These are phyloP conservation scores for Pinus tabuliformis DNA, from an alignment of 75 land plant species.

Conservation along the genomic window DNA sequence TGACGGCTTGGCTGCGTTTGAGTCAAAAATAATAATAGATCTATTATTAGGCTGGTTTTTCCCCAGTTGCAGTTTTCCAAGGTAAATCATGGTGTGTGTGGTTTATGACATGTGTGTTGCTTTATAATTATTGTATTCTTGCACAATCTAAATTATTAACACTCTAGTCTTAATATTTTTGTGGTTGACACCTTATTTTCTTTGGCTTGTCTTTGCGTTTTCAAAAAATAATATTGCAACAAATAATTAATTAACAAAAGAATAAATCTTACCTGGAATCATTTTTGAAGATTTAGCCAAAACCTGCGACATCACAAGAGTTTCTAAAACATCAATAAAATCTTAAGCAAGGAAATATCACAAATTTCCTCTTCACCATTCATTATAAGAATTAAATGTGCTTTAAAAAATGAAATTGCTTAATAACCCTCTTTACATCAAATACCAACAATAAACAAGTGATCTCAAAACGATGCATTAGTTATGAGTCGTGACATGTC, in stretches of 20 bases:
- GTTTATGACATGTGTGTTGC: no score
- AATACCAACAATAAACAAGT: neutral
- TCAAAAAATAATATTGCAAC: no score
- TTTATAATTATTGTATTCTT: no score
- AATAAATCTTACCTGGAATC: constrained; percentile 85
- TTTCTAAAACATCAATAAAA: constrained; percentile 2
- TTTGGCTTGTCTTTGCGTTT: no score
- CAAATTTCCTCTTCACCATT: neutral
- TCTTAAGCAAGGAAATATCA: neutral
- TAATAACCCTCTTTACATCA: neutral
- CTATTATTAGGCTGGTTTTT: no score
- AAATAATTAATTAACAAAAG: neutral
- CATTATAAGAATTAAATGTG: neutral
- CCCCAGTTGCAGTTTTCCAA: no score
- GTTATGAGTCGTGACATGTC: neutral
- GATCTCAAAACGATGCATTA: neutral
- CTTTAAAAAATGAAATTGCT: neutral
- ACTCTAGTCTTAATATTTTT: no score
- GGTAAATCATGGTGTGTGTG: no score
- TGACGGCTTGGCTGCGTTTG: no score
- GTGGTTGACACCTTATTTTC: no score
- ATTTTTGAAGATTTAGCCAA: constrained; percentile 99
- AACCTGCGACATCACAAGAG: constrained; percentile 54
- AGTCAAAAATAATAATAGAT: no score
- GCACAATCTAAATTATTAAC: no score